Evolutionary conservation across 2,329 filamentous ascomycete genomes (phyloP), one percentile per base, ranked within the genome.

Genomic region (Penicillium sp.): DNA sequence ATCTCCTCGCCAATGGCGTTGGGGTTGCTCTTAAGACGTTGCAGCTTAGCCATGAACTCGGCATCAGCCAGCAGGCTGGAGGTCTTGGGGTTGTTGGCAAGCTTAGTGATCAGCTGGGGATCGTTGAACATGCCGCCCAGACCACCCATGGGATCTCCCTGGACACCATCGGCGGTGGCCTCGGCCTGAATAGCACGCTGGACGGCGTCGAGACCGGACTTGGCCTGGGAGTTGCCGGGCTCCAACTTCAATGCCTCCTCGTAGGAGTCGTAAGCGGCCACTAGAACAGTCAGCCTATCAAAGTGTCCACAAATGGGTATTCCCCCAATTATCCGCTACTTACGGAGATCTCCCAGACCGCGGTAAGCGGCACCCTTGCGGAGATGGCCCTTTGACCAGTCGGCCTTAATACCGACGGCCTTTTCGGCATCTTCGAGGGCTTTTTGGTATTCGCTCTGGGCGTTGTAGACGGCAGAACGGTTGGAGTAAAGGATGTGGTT

Each of bases 371-470:
- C 88, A 63, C 93, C 94, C 75, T 97, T 97, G 57, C 94, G 87
- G 55, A 90, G 88, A 89, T 91, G 97, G 63, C 94, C 94, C 79
- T 97, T 97, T 56, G 91, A 87, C 94, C 94, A 99, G 81, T 97
- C 94, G 11, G 93, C 89, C 82, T 99, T 97, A 74, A 99, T 81
- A 77, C 96, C 86, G 51, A 89, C 95, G 3, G 91, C 94, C 83
- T 97, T 97, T 71, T 88, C 88, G 54, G 94, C 94, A 81, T 99
- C 94, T 60, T 89, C 83, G 23, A 97, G 80, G 18, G 94, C 94
- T 64, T 88, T 84, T 60, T 89, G 81, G 82, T 90, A 99, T 55
- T 97, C 86, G 75, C 87, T 91, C 76, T 96, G 89, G 49, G 94
- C 97, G 40, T 93, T 91, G 71, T 96, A 87, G 44, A 85, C 83